Percentiles rank a stretch among this genome's conserved stretches.
Conservation (phyloP, 1,284 basidiomycete species). For the Microbotryum silenes-acaulis region DNA sequence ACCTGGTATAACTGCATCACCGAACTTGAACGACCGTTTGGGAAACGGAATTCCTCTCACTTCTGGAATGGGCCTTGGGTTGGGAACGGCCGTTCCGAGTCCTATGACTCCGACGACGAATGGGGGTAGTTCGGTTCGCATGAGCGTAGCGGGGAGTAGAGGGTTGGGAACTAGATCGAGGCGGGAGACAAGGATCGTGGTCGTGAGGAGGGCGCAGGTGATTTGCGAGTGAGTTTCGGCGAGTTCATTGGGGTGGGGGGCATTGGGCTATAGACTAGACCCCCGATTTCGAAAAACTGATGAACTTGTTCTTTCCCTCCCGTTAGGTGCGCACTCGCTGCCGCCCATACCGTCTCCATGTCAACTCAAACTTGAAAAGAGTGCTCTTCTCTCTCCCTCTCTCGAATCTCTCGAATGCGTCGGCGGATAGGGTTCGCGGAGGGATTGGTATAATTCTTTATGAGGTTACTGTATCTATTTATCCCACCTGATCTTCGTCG, state of each 20-base stretch:
- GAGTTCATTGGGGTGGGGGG: no score
- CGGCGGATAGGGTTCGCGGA: no score
- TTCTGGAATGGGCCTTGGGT: neutral
- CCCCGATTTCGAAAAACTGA: no score
- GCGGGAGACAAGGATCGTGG: constrained; percentile 55
- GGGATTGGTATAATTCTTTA: no score
- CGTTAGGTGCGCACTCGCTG: constrained; percentile 26
- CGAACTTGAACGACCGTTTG: neutral
- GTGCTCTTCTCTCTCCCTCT: no score
- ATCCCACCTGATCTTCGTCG: no score
- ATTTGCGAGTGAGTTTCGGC: constrained; percentile 59
- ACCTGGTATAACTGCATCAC: neutral
- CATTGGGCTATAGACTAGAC: no score
- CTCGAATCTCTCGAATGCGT: no score
- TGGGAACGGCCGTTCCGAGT: constrained; percentile 33
- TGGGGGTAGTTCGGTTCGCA: constrained; percentile 37
- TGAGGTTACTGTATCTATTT: no score
- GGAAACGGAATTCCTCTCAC: no score
- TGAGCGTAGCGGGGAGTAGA: neutral
- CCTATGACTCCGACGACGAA: constrained; percentile 44
- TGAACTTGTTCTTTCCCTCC: no score
- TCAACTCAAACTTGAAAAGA: no score
- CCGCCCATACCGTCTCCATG: constrained; percentile 3
- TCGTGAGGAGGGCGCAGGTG: constrained; percentile 70
- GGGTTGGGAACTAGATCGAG: constrained; percentile 19